phyloP scores from a whole-genome alignment of 208 protist species.

The Sergeia podlipaevii region DNA sequence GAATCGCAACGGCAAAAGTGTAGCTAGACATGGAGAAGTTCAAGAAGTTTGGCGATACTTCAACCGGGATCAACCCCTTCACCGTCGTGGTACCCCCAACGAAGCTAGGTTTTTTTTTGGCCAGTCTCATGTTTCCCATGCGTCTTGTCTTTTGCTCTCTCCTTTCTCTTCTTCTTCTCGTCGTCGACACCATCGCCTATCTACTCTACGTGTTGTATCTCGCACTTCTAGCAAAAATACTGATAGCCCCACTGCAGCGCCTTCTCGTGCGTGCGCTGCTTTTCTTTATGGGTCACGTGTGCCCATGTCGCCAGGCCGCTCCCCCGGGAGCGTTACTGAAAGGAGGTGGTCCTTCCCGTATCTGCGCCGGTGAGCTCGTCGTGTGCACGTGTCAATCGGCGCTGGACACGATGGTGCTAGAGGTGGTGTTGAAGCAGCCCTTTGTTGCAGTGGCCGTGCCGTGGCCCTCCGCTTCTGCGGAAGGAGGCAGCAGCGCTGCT shows the following conservation, averaged over 20 bases:
- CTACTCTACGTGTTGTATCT: constrained; percentile 27
- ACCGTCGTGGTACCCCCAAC: constrained; percentile 37
- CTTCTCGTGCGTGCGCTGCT: constrained; percentile 38
- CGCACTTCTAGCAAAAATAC: constrained; percentile 15
- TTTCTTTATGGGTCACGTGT: constrained; percentile 56
- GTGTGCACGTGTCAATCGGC: constrained; percentile 66
- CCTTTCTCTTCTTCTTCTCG: constrained; percentile 34
- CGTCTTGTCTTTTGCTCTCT: constrained; percentile 38
- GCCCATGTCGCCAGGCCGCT: constrained; percentile 9
- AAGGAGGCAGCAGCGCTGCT: background rate
- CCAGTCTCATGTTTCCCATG: constrained; percentile 45
- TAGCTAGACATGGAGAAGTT: constrained; percentile 68
- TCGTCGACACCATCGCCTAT: constrained; percentile 53
- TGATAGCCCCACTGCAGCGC: constrained; percentile 44
- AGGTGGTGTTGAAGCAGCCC: constrained; percentile 40
- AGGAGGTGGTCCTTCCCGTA: background rate
- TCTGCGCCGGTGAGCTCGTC: constrained; percentile 45
- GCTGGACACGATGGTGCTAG: constrained; percentile 65
- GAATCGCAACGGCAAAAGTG: no score
- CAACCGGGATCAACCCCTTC: constrained; percentile 83
- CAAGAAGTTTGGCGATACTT: constrained; percentile 63
- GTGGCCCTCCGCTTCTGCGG: constrained; percentile 2
- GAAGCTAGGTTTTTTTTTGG: constrained; percentile 17
- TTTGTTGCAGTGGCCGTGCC: constrained; percentile 29
- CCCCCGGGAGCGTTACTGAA: background rate